A percentile compares a stretch with the other conserved stretches of the same genome.
These are phyloP conservation scores for Cladochytrium replicatum DNA, from an alignment of 192 early-diverging fungal genomes.

Conservation along the genomic window DNA sequence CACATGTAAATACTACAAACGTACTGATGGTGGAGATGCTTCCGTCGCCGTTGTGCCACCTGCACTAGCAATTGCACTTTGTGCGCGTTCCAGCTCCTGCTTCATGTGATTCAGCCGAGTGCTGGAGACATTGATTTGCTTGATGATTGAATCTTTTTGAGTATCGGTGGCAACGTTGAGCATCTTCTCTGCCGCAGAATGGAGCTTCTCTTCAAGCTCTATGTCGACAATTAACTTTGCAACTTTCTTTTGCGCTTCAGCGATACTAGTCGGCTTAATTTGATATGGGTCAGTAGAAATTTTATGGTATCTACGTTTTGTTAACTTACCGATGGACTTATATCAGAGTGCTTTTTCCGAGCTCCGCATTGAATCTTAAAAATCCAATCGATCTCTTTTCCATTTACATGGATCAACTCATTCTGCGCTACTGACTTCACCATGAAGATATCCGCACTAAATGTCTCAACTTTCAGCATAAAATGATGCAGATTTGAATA, in stretches of 20 bases:
- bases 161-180: conserved; percentile 22
- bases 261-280: no score
- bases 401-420: conserved; percentile 42
- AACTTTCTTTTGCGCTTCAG: conserved; percentile 17
- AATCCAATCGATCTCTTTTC: conserved; percentile 39
- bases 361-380: conserved; percentile 34
- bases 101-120: conserved; percentile 17
- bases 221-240: conserved; percentile 28
- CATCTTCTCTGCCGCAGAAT: conserved; percentile 29
- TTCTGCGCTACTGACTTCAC: conserved; percentile 32
- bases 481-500: not conserved
- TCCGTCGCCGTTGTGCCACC: no score
- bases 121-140: conserved; percentile 25
- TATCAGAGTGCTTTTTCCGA: not conserved
- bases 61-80: not conserved
- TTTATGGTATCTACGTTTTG: no score
- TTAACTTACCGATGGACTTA: not conserved
- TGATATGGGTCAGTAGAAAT: no score
- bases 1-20: no score
- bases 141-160: conserved; percentile 14
- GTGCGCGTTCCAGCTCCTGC: conserved; percentile 20
- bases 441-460: conserved; percentile 33
- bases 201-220: conserved; percentile 38
- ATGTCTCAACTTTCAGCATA: not conserved
- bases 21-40: no score